Base-by-base conservation (phyloP, 768 basidiomycete genomes). In the Tylopilus sp. region DNA sequence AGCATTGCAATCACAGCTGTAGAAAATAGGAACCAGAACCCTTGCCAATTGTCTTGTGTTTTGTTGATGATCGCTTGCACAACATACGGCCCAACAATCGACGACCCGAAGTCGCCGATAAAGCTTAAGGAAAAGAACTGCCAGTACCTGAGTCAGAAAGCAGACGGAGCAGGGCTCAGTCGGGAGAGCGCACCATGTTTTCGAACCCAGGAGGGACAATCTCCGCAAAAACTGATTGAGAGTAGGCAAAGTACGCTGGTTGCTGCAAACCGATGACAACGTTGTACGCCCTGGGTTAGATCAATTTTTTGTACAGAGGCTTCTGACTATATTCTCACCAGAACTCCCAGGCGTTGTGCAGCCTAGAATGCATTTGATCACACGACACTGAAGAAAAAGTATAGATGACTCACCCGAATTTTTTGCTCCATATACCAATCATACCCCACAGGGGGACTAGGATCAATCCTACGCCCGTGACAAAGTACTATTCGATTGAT, bases 211-310 rank as follows among this genome's bases (percentile, higher is more conserved):
- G 86, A 12, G 91, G 91, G 6, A 86, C 83, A 11, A 95, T 79
- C 66, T 94, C 91, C 1, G 88, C 86, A 87, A 91, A 89, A 85
- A 89, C 87, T 0, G 87, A 90, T 63, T 88, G 85, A 4, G 88
- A 82, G 63, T 86, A 90, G 1, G 91, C 88, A 63, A 89, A 93
- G 69, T 91, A 94, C 0, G 91, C 91, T 1, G 86, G 86, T 71
- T 91, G 86, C 75, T 90, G 90, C 9, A 91, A 68, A 12, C 89
- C 88, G 58, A 86, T 88, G 3, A 91, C 68, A 44, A 89, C 74
- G 52, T 90, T 91, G 70, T 91, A 92, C 5, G 80, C 82, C 84
- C 85, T 86, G 53, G 21, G 38, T 36, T 44, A 2, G 40, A 38
- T 52, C 25, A 55, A 55, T 12, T 21, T 13, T 1, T 4, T 1